These are phyloP conservation scores for Rhodomyrtus psidioides DNA, from an alignment of 441 rosid genomes.

Conservation along the genomic window DNA sequence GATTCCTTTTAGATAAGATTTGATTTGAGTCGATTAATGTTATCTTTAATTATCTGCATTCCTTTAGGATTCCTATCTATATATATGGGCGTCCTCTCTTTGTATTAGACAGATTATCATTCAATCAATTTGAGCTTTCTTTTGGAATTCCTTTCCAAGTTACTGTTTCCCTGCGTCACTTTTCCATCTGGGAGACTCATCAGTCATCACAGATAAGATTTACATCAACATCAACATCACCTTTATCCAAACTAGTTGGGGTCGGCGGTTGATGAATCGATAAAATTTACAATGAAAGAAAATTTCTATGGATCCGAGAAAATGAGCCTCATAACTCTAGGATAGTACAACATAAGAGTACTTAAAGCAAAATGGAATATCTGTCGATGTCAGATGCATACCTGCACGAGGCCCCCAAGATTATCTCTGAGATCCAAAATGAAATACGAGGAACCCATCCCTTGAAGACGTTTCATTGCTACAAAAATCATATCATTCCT, in stretches of 20 bases:
- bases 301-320: not conserved
- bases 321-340: not conserved
- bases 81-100: too few relatives aligned
- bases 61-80: too few relatives aligned
- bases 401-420: conserved; percentile 97
- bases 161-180: too few relatives aligned
- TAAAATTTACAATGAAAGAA: not conserved
- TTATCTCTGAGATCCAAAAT: conserved; percentile 93
- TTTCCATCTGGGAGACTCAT: not conserved
- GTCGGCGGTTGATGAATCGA: not conserved
- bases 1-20: too few relatives aligned
- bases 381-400: not conserved
- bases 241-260: too few relatives aligned
- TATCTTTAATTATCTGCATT: too few relatives aligned
- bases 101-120: too few relatives aligned
- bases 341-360: not conserved
- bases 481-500: conserved; percentile 7
- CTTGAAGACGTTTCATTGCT: conserved; percentile 90
- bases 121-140: too few relatives aligned
- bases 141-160: too few relatives aligned
- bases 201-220: not conserved
- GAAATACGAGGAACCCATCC: conserved; percentile 80
- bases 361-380: not conserved
- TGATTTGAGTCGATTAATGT: too few relatives aligned
- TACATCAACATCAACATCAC: too few relatives aligned